Evolutionary conservation across 495 filamentous ascomycete species (phyloP), one percentile per base, ranked within the genome.

Genomic region (Penicillium coprophilum): DNA sequence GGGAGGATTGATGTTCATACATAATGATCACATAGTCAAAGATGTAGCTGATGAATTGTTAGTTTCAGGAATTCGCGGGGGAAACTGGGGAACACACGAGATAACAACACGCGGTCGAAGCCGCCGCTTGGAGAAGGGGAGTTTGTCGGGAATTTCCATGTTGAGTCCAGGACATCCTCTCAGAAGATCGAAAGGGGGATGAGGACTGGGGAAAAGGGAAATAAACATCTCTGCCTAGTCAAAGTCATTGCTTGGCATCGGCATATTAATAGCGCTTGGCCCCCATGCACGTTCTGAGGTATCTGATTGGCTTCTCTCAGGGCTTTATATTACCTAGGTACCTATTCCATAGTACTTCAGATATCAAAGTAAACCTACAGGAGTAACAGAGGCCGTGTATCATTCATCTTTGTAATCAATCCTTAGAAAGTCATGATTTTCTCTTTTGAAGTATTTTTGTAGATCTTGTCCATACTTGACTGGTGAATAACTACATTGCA

Each of bases 11-110:
- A 8, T 8, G 3, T 7, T 2, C 15, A 7, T 63, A 86, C 80
- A 88, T 62, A 48, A 89, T 79, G 50, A 87, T 82, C 38, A 85
- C 74, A 78, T 87, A 89, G 76, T 88, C 86, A 48, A 85, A 68
- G 46, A 87, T 80, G 63, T 89, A 89, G 63, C 84, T 87, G 56
- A 28, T 17, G 3, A 34, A 7, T 15, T 31, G 53, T 60, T 47
- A 59, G 58, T 38, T 38, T 56, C 27, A 8, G 17, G 38, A 27
- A 53, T 51, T 48, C 36, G 45, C 17, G 53, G 15, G 27, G 15
- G n/a, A n/a, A 38, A 6, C 47, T 15, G 48, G 47, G 32, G 50
- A 44, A 72, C 80, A 50, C 62, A 83, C 80, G 80, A 82, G 46
- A 82, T 72, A n/a, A 83, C 63, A 45, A 81, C 71, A 48, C 74